These are phyloP conservation scores for Obba rivulosa DNA, from an alignment of 768 basidiomycete species.

Conservation along the genomic window DNA sequence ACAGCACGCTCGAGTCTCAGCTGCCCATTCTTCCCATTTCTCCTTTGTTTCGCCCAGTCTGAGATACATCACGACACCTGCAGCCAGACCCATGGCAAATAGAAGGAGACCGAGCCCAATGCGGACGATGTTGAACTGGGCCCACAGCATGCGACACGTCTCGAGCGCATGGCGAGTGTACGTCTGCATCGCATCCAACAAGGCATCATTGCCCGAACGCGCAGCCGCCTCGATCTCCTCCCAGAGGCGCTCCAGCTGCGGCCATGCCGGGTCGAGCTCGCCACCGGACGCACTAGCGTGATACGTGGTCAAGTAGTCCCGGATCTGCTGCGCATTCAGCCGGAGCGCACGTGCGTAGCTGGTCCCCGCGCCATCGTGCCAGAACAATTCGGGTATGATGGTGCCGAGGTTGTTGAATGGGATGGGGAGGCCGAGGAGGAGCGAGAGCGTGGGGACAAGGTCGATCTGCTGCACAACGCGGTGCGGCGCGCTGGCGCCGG, in stretches of 20 bases:
- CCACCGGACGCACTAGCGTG: constrained; percentile 61
- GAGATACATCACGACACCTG: constrained; percentile 50
- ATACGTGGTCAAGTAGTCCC: constrained; percentile 72
- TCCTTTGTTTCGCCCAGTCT: constrained; percentile 35
- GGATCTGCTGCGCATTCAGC: constrained; percentile 72
- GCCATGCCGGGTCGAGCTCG: constrained; percentile 70
- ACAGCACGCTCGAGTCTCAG: constrained; percentile 5
- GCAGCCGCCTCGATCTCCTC: constrained; percentile 9
- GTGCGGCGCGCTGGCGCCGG: constrained; percentile 46
- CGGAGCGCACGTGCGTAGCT: constrained; percentile 55
- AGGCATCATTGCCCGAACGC: constrained; percentile 1
- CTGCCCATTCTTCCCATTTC: constrained; percentile 41
- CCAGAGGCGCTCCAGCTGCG: constrained; percentile 44
- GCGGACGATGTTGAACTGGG: constrained; percentile 79
- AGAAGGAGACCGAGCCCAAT: constrained; percentile 71
- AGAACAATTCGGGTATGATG: constrained; percentile 89
- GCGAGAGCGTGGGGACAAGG: constrained; percentile 80
- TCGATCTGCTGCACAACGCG: constrained; percentile 90
- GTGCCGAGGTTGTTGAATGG: constrained; percentile 94
- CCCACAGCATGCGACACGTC: constrained; percentile 86
- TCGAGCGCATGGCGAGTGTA: constrained; percentile 61
- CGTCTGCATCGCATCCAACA: constrained; percentile 26
- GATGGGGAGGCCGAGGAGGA: constrained; percentile 88
- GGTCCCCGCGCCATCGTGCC: constrained; percentile 36
- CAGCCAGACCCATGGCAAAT: constrained; percentile 49